Conservation (phyloP, 176 grass and related monocot species). For the Hordeum marinum region DNA sequence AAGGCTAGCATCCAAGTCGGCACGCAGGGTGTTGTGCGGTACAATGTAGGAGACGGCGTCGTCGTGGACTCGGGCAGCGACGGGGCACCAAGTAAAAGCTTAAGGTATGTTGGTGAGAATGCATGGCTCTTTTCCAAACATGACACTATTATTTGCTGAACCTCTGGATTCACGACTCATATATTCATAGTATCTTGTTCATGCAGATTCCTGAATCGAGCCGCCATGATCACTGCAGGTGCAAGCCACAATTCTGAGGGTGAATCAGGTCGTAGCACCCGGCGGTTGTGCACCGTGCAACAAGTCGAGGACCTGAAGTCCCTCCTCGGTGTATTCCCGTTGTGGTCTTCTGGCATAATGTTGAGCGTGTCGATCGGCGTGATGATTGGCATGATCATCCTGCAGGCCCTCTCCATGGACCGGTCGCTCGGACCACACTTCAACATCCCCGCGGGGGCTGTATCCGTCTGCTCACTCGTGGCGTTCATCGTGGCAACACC, state of each 20-base stretch:
- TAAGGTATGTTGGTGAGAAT: background rate
- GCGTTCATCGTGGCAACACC: background rate
- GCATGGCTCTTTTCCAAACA: background rate
- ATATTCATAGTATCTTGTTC: background rate
- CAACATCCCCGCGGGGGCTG: slow-evolving; percentile 32
- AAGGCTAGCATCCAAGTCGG: slow-evolving; percentile 7
- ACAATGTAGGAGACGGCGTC: slow-evolving; percentile 8
- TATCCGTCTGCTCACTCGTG: background rate
- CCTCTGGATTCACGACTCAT: too few species aligned
- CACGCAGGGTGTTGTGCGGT: background rate
- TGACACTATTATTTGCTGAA: background rate
- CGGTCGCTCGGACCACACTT: slow-evolving; percentile 39
- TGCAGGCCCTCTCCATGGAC: slow-evolving; percentile 50
- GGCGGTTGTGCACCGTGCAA: slow-evolving; percentile 11
- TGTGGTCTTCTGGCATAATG: slow-evolving; percentile 35
- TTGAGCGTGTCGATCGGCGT: slow-evolving; percentile 31
- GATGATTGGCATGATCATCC: slow-evolving; percentile 26
- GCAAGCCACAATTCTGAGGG: background rate
- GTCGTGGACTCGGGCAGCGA: background rate
- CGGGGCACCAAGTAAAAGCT: slow-evolving; percentile 13
- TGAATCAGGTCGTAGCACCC: slow-evolving; percentile 5
- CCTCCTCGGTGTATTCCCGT: slow-evolving; percentile 25
- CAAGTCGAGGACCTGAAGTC: slow-evolving; percentile 47
- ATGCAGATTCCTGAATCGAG: slow-evolving; percentile 27
- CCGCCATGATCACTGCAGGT: slow-evolving; percentile 22